phyloP scores from a whole-genome alignment of 495 filamentous ascomycete genomes.

The Platismatia glauca region DNA sequence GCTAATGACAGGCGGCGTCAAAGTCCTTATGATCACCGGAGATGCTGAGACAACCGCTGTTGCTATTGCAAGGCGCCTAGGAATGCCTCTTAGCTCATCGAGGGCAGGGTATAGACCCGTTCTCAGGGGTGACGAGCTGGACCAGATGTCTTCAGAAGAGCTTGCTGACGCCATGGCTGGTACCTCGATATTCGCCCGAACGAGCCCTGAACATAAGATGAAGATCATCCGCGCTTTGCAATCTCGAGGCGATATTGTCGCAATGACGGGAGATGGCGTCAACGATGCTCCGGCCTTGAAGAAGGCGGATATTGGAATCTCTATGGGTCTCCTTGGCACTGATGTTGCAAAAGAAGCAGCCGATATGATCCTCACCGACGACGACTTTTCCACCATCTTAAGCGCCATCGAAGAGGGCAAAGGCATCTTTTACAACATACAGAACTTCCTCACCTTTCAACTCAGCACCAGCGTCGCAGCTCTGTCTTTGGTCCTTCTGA shows the following conservation, averaged over 20 bases:
- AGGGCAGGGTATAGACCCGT: constrained; percentile 50
- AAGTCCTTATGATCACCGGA: constrained; percentile 97
- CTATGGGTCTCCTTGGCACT: constrained; percentile 91
- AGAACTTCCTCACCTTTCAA: constrained; percentile 98
- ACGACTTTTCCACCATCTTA: constrained; percentile 95
- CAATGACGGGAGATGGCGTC: constrained; percentile 97
- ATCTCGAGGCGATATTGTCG: constrained; percentile 88
- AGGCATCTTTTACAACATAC: constrained; percentile 98
- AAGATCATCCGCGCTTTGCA: constrained; percentile 92
- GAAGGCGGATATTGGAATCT: constrained; percentile 95
- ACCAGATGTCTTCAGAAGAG: constrained; percentile 77
- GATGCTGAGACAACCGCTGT: constrained; percentile 90
- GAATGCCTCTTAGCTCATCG: constrained; percentile 59
- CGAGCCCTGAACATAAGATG: constrained; percentile 94
- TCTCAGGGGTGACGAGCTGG: constrained; percentile 79
- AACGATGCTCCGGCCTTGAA: constrained; percentile 97
- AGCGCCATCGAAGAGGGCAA: constrained; percentile 97
- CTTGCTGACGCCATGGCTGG: constrained; percentile 73
- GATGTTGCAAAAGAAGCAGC: constrained; percentile 98
- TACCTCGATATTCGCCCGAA: constrained; percentile 89
- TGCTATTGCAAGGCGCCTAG: constrained; percentile 84
- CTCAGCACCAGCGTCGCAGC: constrained; percentile 95
- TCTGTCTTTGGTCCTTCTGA: constrained; percentile 79
- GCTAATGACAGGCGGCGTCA: constrained; percentile 86
- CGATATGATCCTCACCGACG: constrained; percentile 98